Conservation (phyloP, 2,329 filamentous ascomycete species). For the Ploettnerulaceae sp. region DNA sequence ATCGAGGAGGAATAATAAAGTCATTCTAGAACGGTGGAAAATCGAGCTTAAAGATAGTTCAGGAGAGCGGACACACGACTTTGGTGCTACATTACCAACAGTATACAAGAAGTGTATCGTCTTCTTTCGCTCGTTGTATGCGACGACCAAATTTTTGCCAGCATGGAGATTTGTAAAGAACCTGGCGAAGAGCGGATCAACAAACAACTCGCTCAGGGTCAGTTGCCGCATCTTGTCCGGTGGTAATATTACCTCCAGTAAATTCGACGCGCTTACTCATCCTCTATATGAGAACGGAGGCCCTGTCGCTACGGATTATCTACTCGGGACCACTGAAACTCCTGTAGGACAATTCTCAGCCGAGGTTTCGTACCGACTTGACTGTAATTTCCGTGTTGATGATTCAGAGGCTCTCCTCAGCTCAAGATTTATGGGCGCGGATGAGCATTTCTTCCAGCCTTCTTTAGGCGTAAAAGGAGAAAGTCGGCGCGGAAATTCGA, state of each 20-base stretch:
- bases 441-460: slow-evolving; percentile 81
- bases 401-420: slow-evolving; percentile 87
- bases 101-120: slow-evolving; percentile 98
- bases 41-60: slow-evolving; percentile 68
- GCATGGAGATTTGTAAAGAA: slow-evolving; percentile 77
- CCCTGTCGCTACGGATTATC: slow-evolving; percentile 68
- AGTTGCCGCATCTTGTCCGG: slow-evolving; percentile 74
- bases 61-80: slow-evolving; percentile 48
- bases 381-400: slow-evolving; percentile 87
- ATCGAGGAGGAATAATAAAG: slow-evolving; percentile 56
- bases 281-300: slow-evolving; percentile 61
- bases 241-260: slow-evolving; percentile 43
- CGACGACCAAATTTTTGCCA: slow-evolving; percentile 75
- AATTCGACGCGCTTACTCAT: slow-evolving; percentile 64
- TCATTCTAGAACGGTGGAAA: slow-evolving; percentile 87
- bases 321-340: slow-evolving; percentile 79
- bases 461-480: slow-evolving; percentile 49
- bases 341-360: slow-evolving; percentile 80
- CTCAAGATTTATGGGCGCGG: slow-evolving; percentile 87
- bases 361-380: slow-evolving; percentile 77
- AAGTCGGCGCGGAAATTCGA: slow-evolving; percentile 37
- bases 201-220: slow-evolving; percentile 61
- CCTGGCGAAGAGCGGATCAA: slow-evolving; percentile 61
- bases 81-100: slow-evolving; percentile 65
- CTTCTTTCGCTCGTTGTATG: slow-evolving; percentile 83